phyloP scores from a whole-genome alignment of 1,139 yeast species.

The Candida sp. region DNA sequence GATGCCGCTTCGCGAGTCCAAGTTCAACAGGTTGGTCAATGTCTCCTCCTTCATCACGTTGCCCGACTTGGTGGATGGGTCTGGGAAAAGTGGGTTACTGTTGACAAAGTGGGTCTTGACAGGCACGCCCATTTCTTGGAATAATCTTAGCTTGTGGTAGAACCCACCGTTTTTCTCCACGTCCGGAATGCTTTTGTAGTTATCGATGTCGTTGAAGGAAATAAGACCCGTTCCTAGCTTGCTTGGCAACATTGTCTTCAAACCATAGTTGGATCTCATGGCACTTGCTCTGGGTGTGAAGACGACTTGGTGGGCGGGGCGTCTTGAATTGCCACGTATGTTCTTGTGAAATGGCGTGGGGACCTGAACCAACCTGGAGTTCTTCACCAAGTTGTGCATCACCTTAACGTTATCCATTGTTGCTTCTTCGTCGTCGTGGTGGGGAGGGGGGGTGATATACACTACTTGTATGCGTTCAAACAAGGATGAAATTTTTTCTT shows the following conservation, averaged over 20 bases:
- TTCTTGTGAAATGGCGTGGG: constrained; percentile 43
- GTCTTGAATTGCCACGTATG: constrained; percentile 33
- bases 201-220: constrained; percentile 49
- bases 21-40: constrained; percentile 37
- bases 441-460: neutral
- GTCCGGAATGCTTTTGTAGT: constrained; percentile 49
- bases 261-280: constrained; percentile 46
- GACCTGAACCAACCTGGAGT: constrained; percentile 51
- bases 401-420: constrained; percentile 9
- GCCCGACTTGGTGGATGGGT: constrained; percentile 23
- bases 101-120: constrained; percentile 34
- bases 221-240: constrained; percentile 48
- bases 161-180: constrained; percentile 49
- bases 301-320: constrained; percentile 51
- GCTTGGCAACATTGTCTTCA: constrained; percentile 47
- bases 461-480: neutral
- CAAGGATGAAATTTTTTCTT: neutral
- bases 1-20: constrained; percentile 28
- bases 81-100: constrained; percentile 38
- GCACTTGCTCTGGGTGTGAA: constrained; percentile 50
- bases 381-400: constrained; percentile 40
- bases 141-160: constrained; percentile 42
- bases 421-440: neutral
- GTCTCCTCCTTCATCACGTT: constrained; percentile 23
- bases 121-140: constrained; percentile 46